Evolutionary conservation across 1,139 yeast species (phyloP).

Genomic region (Pneumocystis carinii): DNA sequence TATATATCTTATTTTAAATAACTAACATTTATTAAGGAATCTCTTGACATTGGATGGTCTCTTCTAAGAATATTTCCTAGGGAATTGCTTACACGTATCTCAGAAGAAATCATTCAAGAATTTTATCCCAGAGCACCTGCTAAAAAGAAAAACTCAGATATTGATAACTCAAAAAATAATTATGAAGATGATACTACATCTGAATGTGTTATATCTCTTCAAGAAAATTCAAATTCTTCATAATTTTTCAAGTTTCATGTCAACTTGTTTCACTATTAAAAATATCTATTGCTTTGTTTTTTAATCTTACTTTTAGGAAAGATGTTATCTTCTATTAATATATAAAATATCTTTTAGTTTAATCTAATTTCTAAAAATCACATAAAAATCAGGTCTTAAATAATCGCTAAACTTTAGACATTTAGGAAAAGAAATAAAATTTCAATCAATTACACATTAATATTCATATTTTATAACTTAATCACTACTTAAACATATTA

Average conservation of each 20-base stretch:
- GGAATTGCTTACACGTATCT: conserved; percentile 94
- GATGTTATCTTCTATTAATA: background rate
- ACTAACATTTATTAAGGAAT: conserved; percentile 44
- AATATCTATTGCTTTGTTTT: background rate
- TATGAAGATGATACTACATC: background rate
- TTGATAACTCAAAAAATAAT: background rate
- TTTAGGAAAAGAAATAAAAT: no score
- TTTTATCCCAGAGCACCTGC: conserved; percentile 35
- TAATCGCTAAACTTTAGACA: no score
- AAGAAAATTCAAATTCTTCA: background rate
- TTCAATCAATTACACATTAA: no score
- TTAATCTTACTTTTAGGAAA: background rate
- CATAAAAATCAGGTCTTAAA: background rate
- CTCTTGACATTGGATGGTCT: conserved; percentile 96
- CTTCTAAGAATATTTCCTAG: conserved; percentile 95
- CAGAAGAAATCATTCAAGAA: conserved; percentile 89
- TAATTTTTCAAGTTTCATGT: background rate
- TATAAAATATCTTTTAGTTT: background rate
- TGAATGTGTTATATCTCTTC: background rate
- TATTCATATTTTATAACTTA: no score
- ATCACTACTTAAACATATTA: no score
- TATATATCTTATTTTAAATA: conserved; percentile 6
- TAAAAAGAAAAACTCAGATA: background rate
- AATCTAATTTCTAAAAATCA: background rate
- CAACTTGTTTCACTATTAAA: background rate